These are phyloP conservation scores for Cryomyces antarcticus DNA, from an alignment of 495 filamentous ascomycete species.

Conservation along the genomic window DNA sequence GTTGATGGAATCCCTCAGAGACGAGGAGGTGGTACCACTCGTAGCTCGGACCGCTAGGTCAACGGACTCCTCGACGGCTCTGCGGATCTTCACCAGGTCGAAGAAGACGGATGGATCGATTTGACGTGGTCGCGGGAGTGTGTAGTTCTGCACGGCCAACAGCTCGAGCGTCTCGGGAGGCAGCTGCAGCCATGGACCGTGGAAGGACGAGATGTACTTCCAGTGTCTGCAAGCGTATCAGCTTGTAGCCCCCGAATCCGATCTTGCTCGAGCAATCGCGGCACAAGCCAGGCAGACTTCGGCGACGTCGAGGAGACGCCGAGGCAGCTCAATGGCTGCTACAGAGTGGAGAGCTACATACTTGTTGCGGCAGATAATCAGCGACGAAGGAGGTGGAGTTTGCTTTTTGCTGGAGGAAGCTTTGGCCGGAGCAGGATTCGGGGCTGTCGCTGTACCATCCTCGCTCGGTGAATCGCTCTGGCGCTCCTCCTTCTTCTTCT, in stretches of 20 bases:
- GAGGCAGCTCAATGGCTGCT: neutral
- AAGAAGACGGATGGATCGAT: conserved; percentile 69
- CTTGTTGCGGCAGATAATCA: conserved; percentile 59
- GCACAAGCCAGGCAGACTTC: no score
- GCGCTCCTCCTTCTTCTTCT: conserved; percentile 7
- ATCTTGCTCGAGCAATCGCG: no score
- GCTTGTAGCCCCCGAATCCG: no score
- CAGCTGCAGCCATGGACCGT: conserved; percentile 71
- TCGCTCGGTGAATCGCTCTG: neutral
- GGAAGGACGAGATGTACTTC: conserved; percentile 66
- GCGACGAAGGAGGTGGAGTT: conserved; percentile 27
- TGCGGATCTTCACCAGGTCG: conserved; percentile 60
- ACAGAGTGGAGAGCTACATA: conserved; percentile 19
- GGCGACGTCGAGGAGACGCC: no score
- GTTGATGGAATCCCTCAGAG: conserved; percentile 27
- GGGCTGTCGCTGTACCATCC: neutral
- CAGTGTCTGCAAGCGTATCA: conserved; percentile 36
- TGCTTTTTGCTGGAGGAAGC: conserved; percentile 7
- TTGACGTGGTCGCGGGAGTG: conserved; percentile 48
- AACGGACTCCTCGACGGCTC: conserved; percentile 55
- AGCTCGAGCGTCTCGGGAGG: conserved; percentile 63
- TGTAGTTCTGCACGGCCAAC: conserved; percentile 59
- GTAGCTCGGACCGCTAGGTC: conserved; percentile 56
- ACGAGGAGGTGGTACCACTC: conserved; percentile 42
- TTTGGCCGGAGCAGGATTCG: neutral